Base-by-base conservation (phyloP, 2,329 filamentous ascomycete species). In the Blastomyces percursus region DNA sequence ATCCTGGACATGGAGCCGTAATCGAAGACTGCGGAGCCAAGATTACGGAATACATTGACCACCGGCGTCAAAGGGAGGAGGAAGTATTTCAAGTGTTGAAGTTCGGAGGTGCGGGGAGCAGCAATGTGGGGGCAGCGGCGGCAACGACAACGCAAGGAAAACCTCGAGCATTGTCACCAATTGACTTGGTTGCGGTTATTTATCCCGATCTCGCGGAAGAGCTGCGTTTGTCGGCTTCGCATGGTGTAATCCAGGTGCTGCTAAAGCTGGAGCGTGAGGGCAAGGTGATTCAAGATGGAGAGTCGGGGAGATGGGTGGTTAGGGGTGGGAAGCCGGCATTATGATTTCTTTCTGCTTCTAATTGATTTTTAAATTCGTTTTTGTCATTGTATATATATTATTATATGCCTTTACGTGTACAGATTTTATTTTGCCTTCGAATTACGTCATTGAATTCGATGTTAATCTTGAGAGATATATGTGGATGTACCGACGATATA, bases 131-230 rank as follows among this genome's bases (percentile, higher is more conserved):
- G 55, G 24, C 66, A 61, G 44, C 71, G 69, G 71, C 73, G 72
- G 68, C 73, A 72, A n/a, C 73, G 72, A 68, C 73, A 72, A 21
- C 66, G 50, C 12, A 48, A 32, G n/a, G 16, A n/a, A 57, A 59
- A 60, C 76, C 52, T 73, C 73, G 74, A 0, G 62, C 66, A 1
- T 91, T 88, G 89, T 84, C 82, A 7, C 81, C 85, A 9, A 87
- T 91, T 82, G 90, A 93, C 63, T 79, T 97, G 66, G 93, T 96
- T n/a, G 89, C 88, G 74, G 78, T 89, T 40, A 90, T 99, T 42
- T 99, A 99, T 73, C 82, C 81, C 61, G 86, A 90, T 69, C 86
- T 96, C 27, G 87, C 89, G 0, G 85, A 89, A 72, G 84, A 81
- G 69, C 78, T 97, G 67, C 89, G 92, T 74, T 71, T 81, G 12